Percentiles rank a stretch among this genome's conserved stretches.
Evolutionary conservation across 257 asterid species (phyloP).

Genomic region (Misopates orontium): DNA sequence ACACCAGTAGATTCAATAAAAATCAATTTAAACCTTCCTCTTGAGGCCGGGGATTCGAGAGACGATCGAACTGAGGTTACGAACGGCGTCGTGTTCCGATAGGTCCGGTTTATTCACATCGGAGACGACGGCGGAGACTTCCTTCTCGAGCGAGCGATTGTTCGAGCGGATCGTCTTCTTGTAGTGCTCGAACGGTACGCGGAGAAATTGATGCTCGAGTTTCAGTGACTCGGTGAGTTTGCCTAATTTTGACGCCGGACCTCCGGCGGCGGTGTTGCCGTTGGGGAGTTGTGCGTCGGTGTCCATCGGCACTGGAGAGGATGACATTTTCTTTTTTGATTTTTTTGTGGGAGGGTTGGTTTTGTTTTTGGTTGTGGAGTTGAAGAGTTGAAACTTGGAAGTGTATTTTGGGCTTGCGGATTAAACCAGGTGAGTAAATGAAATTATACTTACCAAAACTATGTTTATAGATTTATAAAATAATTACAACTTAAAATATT

Average conservation of each 20-base stretch:
- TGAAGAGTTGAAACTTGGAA: no score
- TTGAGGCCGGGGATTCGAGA: constrained; percentile 90
- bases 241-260: constrained; percentile 57
- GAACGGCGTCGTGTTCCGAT: constrained; percentile 70
- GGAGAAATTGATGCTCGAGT: constrained; percentile 90
- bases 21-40: constrained; percentile 62
- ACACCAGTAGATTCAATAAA: neutral
- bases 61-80: constrained; percentile 71
- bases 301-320: constrained; percentile 69
- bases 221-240: constrained; percentile 69
- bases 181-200: constrained; percentile 95
- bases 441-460: no score
- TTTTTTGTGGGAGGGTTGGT: neutral
- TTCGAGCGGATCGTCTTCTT: constrained; percentile 93
- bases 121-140: constrained; percentile 66
- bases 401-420: no score
- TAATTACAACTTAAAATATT: no score
- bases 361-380: no score
- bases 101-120: constrained; percentile 58
- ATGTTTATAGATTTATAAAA: no score
- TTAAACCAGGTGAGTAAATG: no score
- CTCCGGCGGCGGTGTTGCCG: constrained; percentile 40
- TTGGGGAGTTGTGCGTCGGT: constrained; percentile 53
- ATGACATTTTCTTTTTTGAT: constrained; percentile 25
- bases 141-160: constrained; percentile 90